These are phyloP conservation scores for Cadophora luteo-olivacea DNA, from an alignment of 2,329 filamentous ascomycete genomes.

Conservation along the genomic window DNA sequence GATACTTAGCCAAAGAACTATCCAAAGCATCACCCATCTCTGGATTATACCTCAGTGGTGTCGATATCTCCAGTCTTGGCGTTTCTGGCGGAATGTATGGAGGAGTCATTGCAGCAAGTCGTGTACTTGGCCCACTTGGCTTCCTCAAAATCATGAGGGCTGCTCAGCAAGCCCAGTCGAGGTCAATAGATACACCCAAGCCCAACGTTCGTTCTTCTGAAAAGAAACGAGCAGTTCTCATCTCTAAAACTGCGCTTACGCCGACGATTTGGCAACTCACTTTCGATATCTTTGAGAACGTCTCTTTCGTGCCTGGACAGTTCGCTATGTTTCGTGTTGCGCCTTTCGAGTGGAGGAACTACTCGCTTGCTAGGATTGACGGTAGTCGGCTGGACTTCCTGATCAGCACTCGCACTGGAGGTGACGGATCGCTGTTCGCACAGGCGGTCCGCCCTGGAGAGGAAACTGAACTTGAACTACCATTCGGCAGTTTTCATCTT, in stretches of 20 bases:
- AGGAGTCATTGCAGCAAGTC: not conserved
- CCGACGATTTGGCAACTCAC: not conserved
- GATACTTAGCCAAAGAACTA: not conserved
- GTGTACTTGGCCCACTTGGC: not conserved
- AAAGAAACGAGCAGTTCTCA: not conserved
- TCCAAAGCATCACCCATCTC: not conserved
- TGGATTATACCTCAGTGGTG: not conserved
- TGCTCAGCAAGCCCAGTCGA: not conserved
- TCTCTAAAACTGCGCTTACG: not conserved
- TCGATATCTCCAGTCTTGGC: not conserved
- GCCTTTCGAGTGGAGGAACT: not conserved
- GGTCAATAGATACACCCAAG: not conserved
- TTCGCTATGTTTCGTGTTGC: not conserved
- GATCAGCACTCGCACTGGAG: conserved; percentile 2
- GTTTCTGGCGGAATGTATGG: not conserved
- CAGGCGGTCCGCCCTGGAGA: not conserved
- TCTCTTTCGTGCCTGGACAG: not conserved
- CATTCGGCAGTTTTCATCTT: not conserved
- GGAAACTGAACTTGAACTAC: not conserved
- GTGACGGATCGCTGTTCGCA: not conserved
- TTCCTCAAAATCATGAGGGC: conserved; percentile 6
- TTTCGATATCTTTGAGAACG: not conserved
- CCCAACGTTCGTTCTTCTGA: not conserved
- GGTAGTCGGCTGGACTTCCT: not conserved
- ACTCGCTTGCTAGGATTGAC: not conserved